Conservation (phyloP, 78 protist species). For the Speleostelium caveatum region DNA sequence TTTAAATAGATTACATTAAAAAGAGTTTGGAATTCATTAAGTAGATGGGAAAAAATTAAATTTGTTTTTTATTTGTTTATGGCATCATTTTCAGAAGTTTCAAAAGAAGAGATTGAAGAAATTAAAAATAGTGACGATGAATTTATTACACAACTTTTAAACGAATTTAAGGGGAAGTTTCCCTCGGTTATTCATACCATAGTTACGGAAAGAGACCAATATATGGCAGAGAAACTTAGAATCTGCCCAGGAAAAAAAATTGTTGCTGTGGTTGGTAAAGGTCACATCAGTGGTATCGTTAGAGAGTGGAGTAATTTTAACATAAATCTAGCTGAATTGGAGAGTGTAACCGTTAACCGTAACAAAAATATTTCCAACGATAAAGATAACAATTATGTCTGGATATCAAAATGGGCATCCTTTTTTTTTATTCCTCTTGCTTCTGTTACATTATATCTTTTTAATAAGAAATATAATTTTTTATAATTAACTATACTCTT, state of each 20-base stretch:
- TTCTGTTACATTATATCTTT: constrained; percentile 1
- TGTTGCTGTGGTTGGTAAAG: constrained; percentile 74
- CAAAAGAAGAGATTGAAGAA: constrained; percentile 50
- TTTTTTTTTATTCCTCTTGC: constrained; percentile 41
- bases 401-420: constrained; percentile 60
- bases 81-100: constrained; percentile 52
- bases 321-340: constrained; percentile 36
- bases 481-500: no score
- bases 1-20: constrained; percentile 62
- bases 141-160: constrained; percentile 18
- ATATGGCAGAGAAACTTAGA: constrained; percentile 68
- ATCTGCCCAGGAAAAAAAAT: constrained; percentile 68
- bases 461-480: constrained; percentile 33
- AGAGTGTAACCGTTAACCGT: constrained; percentile 2
- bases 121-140: constrained; percentile 44
- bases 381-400: background rate
- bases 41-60: constrained; percentile 40
- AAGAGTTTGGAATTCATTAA: constrained; percentile 71
- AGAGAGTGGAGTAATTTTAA: constrained; percentile 53
- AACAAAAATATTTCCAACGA: background rate
- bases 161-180: constrained; percentile 62
- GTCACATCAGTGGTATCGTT: constrained; percentile 58
- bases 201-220: constrained; percentile 75
- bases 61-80: constrained; percentile 47
- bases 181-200: constrained; percentile 64